Evolutionary conservation across 2,329 filamentous ascomycete genomes (phyloP), one percentile per base, ranked within the genome.

Genomic region (Exophiala mesophila): DNA sequence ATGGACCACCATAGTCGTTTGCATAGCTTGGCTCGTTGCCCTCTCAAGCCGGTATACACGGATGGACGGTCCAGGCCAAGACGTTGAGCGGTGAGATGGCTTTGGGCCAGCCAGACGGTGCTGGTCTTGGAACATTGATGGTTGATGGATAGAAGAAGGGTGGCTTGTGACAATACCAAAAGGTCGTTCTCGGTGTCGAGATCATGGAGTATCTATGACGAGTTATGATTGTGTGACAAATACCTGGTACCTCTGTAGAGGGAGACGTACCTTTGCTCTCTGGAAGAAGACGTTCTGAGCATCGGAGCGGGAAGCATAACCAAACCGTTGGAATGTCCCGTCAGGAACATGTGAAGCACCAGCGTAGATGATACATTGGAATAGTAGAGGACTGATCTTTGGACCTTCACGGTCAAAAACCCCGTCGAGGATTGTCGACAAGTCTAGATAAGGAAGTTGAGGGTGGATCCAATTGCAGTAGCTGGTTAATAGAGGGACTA

Each of bases 1-100:
- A 86, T 94, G 20, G 86, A 94, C 89, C 89, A 96, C 89, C 89
- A 96, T 54, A 96, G 90, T 38, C 88, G 77, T 67, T 94, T 95
- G 85, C 88, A 94, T 38, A 95, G 70, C 58, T 81, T 86, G 59
- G 88, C 83, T 57, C 85, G 83, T 38, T 77, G 73, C 2, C 69
- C 65, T 21, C 85, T 76, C 76, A 94, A 87, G 55, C 77, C 82
- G 5, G 85, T 88, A 45, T 82, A 39, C n/a, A 23, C 20, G 83
- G 21, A 76, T 76, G 3, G 88, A 87, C 56, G 94, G 85, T 49
- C 88, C 83, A 64, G 96, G 88, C 13, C 96, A 73, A 6, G 88
- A 88, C 52, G 95, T 94, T 8, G 88, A 94, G 64, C 94, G 87
- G 26, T 16, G 2, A 39, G 16, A 19, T 39, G 36, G 18, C 36